Percentiles rank a stretch among this genome's conserved stretches.
Evolutionary conservation across 116 monocot genomes (phyloP).

Genomic region (Iris pallida): DNA sequence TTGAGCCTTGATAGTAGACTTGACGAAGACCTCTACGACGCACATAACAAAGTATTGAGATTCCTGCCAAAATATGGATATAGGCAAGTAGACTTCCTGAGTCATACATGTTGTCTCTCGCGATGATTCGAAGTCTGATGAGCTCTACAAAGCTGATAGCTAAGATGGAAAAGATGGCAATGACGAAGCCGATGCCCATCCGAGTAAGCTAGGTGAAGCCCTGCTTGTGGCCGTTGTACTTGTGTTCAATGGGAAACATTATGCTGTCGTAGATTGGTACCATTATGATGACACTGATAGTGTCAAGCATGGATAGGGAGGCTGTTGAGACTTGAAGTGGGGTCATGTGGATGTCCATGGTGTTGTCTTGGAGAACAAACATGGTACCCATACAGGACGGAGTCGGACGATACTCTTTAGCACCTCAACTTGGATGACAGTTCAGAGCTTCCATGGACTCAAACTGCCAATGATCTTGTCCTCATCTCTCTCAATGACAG

Average conservation of each 20-base stretch:
- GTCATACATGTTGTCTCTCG: conserved; percentile 36
- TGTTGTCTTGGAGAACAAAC: conserved; percentile 77
- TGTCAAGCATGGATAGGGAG: conserved; percentile 58
- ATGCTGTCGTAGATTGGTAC: conserved; percentile 67
- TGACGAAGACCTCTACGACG: conserved; percentile 58
- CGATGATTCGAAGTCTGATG: conserved; percentile 41
- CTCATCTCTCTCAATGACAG: conserved; percentile 36
- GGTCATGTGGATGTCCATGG: conserved; percentile 46
- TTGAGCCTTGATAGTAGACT: too few relatives aligned
- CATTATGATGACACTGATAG: conserved; percentile 60
- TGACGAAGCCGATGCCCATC: conserved; percentile 73
- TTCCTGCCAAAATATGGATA: conserved; percentile 80
- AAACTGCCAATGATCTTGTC: conserved; percentile 10
- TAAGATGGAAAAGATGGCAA: conserved; percentile 68
- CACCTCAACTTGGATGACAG: conserved; percentile 82
- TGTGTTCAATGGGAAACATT: conserved; percentile 47
- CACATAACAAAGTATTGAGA: conserved; percentile 77
- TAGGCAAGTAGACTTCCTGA: conserved; percentile 35
- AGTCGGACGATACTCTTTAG: conserved; percentile 58
- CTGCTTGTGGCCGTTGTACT: conserved; percentile 41
- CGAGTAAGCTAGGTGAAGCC: conserved; percentile 74
- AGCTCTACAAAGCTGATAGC: conserved; percentile 51
- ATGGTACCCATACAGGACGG: conserved; percentile 73
- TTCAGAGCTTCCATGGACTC: conserved; percentile 56
- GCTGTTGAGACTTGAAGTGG: conserved; percentile 52